Percentiles rank a stretch among this genome's conserved stretches.
phyloP scores from a whole-genome alignment of 352 stramenopile species.

The Globisporangium camurandrum region DNA sequence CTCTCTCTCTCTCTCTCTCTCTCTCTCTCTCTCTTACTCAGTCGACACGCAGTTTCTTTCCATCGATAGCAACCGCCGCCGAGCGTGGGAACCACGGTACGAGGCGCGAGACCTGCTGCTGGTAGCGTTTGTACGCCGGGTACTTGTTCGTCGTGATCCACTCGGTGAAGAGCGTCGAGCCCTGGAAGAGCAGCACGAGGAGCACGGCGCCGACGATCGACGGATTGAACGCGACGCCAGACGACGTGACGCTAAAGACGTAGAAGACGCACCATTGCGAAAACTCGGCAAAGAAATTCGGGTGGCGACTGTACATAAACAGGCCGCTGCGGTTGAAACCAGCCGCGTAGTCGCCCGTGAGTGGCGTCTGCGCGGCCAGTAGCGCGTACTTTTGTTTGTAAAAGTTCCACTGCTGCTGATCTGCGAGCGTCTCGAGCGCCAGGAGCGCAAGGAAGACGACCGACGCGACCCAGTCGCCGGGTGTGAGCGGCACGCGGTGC shows the following conservation, averaged over 20 bases:
- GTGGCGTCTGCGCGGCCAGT: slow-evolving; percentile 39
- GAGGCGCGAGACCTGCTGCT: slow-evolving; percentile 56
- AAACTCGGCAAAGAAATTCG: slow-evolving; percentile 92
- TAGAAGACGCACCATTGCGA: slow-evolving; percentile 89
- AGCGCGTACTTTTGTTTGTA: slow-evolving; percentile 83
- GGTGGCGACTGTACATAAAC: slow-evolving; percentile 89
- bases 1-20: too few relatives aligned
- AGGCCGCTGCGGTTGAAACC: slow-evolving; percentile 84
- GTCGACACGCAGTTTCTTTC: too few relatives aligned
- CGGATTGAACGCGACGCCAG: slow-evolving; percentile 52
- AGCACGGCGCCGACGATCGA: slow-evolving; percentile 71
- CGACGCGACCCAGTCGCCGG: slow-evolving; percentile 53
- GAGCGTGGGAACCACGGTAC: slow-evolving; percentile 62
- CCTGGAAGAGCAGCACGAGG: slow-evolving; percentile 86
- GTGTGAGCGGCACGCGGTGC: slow-evolving; percentile 44
- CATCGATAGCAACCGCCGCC: too few relatives aligned
- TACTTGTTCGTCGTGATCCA: slow-evolving; percentile 87
- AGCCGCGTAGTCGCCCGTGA: slow-evolving; percentile 57
- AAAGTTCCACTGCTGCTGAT: slow-evolving; percentile 91
- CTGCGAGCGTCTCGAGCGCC: slow-evolving; percentile 76
- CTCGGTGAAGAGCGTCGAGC: slow-evolving; percentile 87
- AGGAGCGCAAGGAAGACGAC: slow-evolving; percentile 66
- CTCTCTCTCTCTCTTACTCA: too few relatives aligned
- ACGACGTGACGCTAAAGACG: slow-evolving; percentile 76
- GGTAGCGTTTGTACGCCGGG: slow-evolving; percentile 83